These are phyloP conservation scores for Aphanocladium album DNA, from an alignment of 2,329 filamentous ascomycete genomes.

Conservation along the genomic window DNA sequence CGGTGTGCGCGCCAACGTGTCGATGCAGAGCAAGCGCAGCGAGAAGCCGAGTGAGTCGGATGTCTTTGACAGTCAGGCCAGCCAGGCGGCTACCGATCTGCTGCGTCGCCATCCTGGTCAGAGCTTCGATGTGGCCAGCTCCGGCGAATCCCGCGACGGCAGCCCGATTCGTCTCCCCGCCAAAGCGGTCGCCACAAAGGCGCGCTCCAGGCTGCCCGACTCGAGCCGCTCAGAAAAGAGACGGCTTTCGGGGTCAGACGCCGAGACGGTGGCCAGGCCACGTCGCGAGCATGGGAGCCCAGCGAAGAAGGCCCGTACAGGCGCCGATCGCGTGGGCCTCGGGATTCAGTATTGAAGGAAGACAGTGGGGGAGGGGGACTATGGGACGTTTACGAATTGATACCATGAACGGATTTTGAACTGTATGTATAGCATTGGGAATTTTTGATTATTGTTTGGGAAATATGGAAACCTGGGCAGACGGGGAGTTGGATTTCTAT, in stretches of 20 bases:
- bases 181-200: conserved; percentile 37
- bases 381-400: neutral
- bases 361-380: neutral
- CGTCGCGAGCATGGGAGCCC: conserved; percentile 37
- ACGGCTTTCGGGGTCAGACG: conserved; percentile 38
- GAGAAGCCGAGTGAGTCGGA: conserved; percentile 38
- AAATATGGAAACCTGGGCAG: neutral
- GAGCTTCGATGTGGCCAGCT: conserved; percentile 46
- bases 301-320: conserved; percentile 46
- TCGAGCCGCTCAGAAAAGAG: conserved; percentile 46
- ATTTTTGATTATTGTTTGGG: neutral
- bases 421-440: neutral
- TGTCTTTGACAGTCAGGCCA: conserved; percentile 69
- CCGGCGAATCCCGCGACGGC: conserved; percentile 38
- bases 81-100: conserved; percentile 71
- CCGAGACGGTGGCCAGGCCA: conserved; percentile 22
- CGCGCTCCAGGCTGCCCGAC: conserved; percentile 37
- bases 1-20: conserved; percentile 26
- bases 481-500: neutral
- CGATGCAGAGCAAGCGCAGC: conserved; percentile 14
- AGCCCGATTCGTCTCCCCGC: conserved; percentile 32
- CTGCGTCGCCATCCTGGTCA: conserved; percentile 55
- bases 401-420: neutral
- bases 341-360: conserved; percentile 44
- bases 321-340: conserved; percentile 41